Conservation (phyloP, 352 stramenopile genomes). For the Pythium grandisporangium region DNA sequence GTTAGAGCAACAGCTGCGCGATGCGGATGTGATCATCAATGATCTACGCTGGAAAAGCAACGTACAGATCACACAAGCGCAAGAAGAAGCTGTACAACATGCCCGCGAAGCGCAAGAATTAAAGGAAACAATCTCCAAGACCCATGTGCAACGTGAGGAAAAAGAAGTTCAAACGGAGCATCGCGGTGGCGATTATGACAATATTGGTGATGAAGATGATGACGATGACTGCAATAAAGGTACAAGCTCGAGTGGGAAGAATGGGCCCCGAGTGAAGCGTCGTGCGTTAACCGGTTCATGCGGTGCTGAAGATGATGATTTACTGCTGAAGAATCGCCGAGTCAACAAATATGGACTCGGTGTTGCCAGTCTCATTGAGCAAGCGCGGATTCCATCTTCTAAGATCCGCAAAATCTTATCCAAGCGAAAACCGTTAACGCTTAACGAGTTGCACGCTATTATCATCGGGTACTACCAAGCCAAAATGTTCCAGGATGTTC, state of each 20-base stretch:
- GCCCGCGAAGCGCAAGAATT: slow-evolving; percentile 28
- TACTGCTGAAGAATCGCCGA: slow-evolving; percentile 46
- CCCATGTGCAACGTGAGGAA: slow-evolving; percentile 15
- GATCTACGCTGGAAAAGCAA: slow-evolving; percentile 53
- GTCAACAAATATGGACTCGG: slow-evolving; percentile 60
- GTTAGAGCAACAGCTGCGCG: slow-evolving; percentile 25
- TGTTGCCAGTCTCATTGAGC: slow-evolving; percentile 70
- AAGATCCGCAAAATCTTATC: slow-evolving; percentile 69
- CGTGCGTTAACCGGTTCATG: slow-evolving; percentile 12
- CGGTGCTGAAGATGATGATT: slow-evolving; percentile 29
- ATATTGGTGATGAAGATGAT: slow-evolving; percentile 17
- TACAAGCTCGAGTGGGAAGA: background rate
- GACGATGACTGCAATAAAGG: slow-evolving; percentile 9
- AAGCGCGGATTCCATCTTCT: slow-evolving; percentile 56
- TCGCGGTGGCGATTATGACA: slow-evolving; percentile 4
- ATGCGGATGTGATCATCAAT: slow-evolving; percentile 33
- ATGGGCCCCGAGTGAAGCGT: slow-evolving; percentile 12
- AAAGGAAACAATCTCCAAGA: slow-evolving; percentile 20
- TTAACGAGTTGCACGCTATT: slow-evolving; percentile 63
- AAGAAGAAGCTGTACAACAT: slow-evolving; percentile 20
- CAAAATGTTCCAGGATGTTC: slow-evolving; percentile 73
- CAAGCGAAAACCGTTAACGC: slow-evolving; percentile 61
- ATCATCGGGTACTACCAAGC: slow-evolving; percentile 74
- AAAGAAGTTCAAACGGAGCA: slow-evolving; percentile 38
- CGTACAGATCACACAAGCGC: slow-evolving; percentile 24